Evolutionary conservation across 345 rosid genomes (phyloP).

Genomic region (Gossypium herbaceum): DNA sequence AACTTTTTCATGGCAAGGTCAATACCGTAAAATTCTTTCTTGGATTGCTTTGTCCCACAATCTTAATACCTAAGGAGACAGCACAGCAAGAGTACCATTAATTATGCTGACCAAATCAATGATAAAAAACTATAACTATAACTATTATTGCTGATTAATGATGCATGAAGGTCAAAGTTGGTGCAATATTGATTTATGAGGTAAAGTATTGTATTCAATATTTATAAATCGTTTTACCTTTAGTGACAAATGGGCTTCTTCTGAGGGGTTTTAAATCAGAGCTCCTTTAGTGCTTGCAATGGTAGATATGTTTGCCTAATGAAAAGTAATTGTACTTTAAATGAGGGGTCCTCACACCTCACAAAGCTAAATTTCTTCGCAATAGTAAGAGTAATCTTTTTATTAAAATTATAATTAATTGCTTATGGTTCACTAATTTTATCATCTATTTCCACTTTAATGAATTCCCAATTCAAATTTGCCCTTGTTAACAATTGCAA

Average conservation of each 20-base stretch:
- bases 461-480: neutral
- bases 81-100: neutral
- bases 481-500: neutral
- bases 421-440: neutral
- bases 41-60: slow-evolving; percentile 6
- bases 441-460: neutral
- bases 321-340: slow-evolving; percentile 26
- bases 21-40: neutral
- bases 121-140: neutral
- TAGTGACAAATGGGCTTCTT: neutral
- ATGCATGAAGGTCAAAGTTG: slow-evolving; percentile 6
- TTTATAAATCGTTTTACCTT: slow-evolving; percentile 1
- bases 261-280: neutral
- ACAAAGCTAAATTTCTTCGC: too few relatives aligned
- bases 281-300: slow-evolving; percentile 13
- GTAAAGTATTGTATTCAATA: slow-evolving; percentile 9
- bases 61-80: neutral
- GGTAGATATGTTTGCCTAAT: slow-evolving; percentile 6
- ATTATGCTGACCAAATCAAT: slow-evolving; percentile 11
- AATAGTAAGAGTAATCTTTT: too few relatives aligned
- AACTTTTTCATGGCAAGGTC: neutral
- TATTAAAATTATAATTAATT: too few relatives aligned
- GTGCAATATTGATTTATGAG: slow-evolving; percentile 5
- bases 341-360: neutral
- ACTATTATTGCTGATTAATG: neutral